Conservation (phyloP, 2,329 filamentous ascomycete species). For the Sporothrix euskadiensis region DNA sequence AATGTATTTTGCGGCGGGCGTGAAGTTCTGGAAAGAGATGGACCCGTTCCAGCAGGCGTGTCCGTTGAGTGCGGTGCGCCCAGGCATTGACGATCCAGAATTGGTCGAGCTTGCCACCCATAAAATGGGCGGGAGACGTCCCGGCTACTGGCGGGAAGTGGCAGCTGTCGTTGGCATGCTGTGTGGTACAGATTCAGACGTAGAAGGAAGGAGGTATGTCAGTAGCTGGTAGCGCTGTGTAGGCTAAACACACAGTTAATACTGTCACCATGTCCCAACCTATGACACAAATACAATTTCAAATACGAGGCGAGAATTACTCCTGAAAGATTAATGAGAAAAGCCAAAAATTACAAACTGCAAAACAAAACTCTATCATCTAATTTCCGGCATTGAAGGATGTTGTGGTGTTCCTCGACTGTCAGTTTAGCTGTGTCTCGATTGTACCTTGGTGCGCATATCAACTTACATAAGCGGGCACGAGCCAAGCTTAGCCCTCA, state of each 20-base stretch:
- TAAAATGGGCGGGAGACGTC: slow-evolving; percentile 54
- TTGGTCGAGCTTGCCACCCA: slow-evolving; percentile 48
- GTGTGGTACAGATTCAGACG: too few species aligned
- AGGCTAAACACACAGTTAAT: neutral
- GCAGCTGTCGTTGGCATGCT: slow-evolving; percentile 76
- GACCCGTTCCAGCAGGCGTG: slow-evolving; percentile 49
- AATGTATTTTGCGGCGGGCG: slow-evolving; percentile 50
- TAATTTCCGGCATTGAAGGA: too few species aligned
- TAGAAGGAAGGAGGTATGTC: too few species aligned
- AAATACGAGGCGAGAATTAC: too few species aligned
- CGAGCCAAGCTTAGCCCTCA: neutral
- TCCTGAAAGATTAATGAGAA: too few species aligned
- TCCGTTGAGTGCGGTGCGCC: slow-evolving; percentile 55
- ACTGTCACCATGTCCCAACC: neutral
- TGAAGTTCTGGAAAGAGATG: slow-evolving; percentile 47
- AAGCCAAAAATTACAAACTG: too few species aligned
- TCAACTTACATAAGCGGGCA: neutral
- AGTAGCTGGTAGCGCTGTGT: slow-evolving; percentile 36
- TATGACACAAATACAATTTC: too few species aligned
- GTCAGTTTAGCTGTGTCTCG: too few species aligned
- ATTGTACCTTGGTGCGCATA: too few species aligned
- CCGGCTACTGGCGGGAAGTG: slow-evolving; percentile 68
- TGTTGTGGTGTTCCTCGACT: too few species aligned
- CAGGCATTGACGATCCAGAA: slow-evolving; percentile 61
- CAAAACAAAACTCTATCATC: too few species aligned